phyloP scores from a whole-genome alignment of 2,329 filamentous ascomycete genomes.

The Pseudocercospora cruenta region DNA sequence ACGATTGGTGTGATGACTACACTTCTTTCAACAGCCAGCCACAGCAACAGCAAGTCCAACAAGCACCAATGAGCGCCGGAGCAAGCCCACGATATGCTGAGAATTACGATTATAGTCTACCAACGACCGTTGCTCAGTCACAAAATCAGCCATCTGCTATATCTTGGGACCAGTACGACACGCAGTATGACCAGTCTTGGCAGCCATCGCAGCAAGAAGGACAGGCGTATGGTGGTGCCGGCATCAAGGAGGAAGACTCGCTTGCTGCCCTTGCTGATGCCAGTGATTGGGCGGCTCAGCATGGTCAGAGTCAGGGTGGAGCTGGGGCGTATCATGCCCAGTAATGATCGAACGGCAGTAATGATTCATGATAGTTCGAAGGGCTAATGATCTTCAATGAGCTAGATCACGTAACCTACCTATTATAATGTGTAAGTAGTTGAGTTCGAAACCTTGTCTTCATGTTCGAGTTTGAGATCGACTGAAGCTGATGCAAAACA shows the following conservation, averaged over 20 bases:
- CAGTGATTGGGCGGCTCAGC: background rate
- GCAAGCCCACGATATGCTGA: background rate
- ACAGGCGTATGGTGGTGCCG: background rate
- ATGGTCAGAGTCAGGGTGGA: background rate
- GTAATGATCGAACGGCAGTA: background rate
- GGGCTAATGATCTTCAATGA: background rate
- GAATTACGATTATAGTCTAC: slow-evolving; percentile 1
- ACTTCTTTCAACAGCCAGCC: slow-evolving; percentile 3
- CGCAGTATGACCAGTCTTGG: background rate
- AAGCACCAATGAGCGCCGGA: slow-evolving; percentile 12
- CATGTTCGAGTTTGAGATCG: too few species aligned
- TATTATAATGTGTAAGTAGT: background rate
- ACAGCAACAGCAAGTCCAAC: background rate
- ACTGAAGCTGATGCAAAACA: background rate
- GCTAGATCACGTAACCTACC: background rate
- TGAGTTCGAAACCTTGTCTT: background rate
- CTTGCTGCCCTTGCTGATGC: background rate
- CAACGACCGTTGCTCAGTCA: background rate
- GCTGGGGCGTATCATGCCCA: background rate
- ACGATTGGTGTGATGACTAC: background rate
- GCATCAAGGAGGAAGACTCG: background rate
- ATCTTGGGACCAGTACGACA: background rate
- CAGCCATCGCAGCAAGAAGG: background rate
- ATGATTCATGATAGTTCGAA: background rate
- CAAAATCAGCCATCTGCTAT: background rate